A percentile compares a stretch with the other conserved stretches of the same genome.
phyloP scores from a whole-genome alignment of 768 basidiomycete genomes.

The Leccinum variicolor region DNA sequence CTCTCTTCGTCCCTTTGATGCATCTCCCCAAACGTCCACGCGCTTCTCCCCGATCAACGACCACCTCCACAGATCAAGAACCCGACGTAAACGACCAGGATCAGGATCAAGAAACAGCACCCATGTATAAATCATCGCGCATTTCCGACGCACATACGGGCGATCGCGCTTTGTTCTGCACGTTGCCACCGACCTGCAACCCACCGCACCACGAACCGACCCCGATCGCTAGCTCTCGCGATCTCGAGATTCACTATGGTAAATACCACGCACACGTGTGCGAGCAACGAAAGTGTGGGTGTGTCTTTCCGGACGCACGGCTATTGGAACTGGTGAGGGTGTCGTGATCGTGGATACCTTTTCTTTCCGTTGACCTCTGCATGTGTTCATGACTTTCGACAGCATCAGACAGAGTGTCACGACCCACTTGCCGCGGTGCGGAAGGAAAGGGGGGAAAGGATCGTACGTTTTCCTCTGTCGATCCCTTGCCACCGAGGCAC shows the following conservation, averaged over 20 bases:
- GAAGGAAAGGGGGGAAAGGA: slow-evolving; percentile 81
- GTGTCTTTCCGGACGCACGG: slow-evolving; percentile 82
- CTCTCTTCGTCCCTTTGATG: slow-evolving; percentile 12
- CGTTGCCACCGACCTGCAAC: slow-evolving; percentile 81
- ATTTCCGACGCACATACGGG: slow-evolving; percentile 21
- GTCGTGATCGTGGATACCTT: neutral
- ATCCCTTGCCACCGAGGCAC: neutral
- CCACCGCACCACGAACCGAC: slow-evolving; percentile 53
- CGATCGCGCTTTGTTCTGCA: slow-evolving; percentile 56
- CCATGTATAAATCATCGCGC: slow-evolving; percentile 34
- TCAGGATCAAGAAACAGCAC: slow-evolving; percentile 19
- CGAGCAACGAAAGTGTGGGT: slow-evolving; percentile 62
- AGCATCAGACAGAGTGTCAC: slow-evolving; percentile 87
- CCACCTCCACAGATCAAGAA: neutral
- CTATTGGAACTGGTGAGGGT: slow-evolving; percentile 72
- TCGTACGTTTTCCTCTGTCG: slow-evolving; percentile 43
- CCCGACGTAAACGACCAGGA: neutral
- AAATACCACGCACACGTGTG: slow-evolving; percentile 84
- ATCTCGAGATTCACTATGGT: slow-evolving; percentile 81
- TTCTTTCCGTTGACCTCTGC: neutral
- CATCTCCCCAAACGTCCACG: slow-evolving; percentile 32
- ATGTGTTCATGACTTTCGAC: slow-evolving; percentile 3
- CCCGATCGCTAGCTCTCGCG: slow-evolving; percentile 57
- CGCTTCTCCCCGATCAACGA: slow-evolving; percentile 24
- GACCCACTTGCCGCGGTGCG: slow-evolving; percentile 78